Base-by-base conservation (phyloP, 164 flowering plant genomes). In the Hamamelis virginiana region DNA sequence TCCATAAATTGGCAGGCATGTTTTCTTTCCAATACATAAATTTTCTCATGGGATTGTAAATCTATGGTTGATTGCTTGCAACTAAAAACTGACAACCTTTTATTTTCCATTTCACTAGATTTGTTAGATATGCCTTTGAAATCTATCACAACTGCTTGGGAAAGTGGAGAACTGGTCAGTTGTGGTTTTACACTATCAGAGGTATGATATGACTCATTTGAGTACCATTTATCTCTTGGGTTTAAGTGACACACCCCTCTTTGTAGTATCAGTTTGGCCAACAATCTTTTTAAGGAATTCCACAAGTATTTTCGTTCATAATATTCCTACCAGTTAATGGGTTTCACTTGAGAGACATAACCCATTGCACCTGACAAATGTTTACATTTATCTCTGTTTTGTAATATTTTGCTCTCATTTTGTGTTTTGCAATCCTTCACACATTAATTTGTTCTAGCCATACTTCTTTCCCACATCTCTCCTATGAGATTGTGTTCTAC, bases 81-180 rank as follows among this genome's bases (percentile, higher is more conserved):
- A 43, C 52, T 47, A 48, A 43, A 1, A 5, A 19, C 72, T 45
- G 28, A 19, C 23, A 27, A n/a, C n/a, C n/a, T 64, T 25, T 46
- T 28, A 67, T 57, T n/a, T 14, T 55, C 23, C 4, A 9, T 74
- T 44, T n/a, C 28, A 26, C 9, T 77, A 93, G 99, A 92, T 62
- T 77, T 96, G 21, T 66, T 96, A 73, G 99, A 96, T 77, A 89
- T 93, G 96, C 91, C 98, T 60, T 66, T 96, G 33, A 90, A 78
- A 76, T 87, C 91, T 60, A 92, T 96, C 56, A 96, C 95, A 38
- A 56, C 78, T 50, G 74, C 87, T 44, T 96, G 98, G 98, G 97
- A 93, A 82, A 86, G 81, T 78, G 96, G 91, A 47, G 93, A 91
- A 65, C 79, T 96, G 55, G 58, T 78, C 67, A 80, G 71, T 48